Percentiles rank a stretch among this genome's conserved stretches.
Conservation (phyloP, 805 yeast genomes). For the Lipomyces orientalis region DNA sequence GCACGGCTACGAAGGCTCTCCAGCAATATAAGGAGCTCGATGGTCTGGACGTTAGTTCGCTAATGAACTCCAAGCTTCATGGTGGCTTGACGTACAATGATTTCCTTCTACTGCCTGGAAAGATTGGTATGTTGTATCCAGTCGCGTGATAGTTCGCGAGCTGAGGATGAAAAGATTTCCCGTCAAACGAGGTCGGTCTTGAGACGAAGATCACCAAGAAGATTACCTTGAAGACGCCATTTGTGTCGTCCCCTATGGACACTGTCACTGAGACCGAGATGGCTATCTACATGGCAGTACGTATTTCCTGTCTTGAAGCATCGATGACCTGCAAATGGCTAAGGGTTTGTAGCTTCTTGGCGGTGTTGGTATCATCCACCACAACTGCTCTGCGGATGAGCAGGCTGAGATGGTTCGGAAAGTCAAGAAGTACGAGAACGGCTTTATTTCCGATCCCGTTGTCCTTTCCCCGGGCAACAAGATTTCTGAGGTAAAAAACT, state of each 20-base stretch:
- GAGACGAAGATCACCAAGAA: conserved; percentile 90
- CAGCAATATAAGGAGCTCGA: conserved; percentile 72
- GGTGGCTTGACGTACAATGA: conserved; percentile 99
- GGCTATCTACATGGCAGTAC: conserved; percentile 94
- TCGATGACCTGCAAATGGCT: neutral
- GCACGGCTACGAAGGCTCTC: conserved; percentile 67
- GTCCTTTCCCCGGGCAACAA: conserved; percentile 78
- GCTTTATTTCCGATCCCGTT: conserved; percentile 93
- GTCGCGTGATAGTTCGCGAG: neutral
- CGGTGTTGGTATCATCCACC: conserved; percentile 98
- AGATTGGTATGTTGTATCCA: conserved; percentile 54
- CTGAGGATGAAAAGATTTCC: conserved; percentile 56
- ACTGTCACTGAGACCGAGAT: conserved; percentile 96
- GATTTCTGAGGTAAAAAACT: conserved; percentile 76
- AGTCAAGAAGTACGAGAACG: conserved; percentile 97
- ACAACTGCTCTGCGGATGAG: conserved; percentile 94
- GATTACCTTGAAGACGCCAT: conserved; percentile 89
- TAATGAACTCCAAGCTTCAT: conserved; percentile 87
- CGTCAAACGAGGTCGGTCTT: conserved; percentile 75
- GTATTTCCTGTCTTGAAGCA: conserved; percentile 1
- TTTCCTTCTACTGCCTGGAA: conserved; percentile 93
- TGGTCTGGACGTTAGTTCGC: conserved; percentile 80
- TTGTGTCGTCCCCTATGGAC: conserved; percentile 99
- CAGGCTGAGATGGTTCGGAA: conserved; percentile 98
- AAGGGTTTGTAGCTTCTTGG: conserved; percentile 63